Evolutionary conservation across 2,329 filamentous ascomycete genomes (phyloP).

Genomic region (Exophiala mesophila): DNA sequence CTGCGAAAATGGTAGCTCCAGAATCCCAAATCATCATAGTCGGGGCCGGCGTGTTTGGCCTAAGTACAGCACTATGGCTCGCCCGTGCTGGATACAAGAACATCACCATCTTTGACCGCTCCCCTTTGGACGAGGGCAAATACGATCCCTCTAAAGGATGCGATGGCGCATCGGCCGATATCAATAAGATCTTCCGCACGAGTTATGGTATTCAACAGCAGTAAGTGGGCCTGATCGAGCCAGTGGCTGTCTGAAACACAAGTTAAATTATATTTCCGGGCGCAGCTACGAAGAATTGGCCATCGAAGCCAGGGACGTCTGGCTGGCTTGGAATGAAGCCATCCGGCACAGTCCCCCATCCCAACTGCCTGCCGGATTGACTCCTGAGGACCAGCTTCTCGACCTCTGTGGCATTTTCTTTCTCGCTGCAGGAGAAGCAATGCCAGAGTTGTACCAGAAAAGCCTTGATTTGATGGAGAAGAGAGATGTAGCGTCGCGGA

Average conservation of each 20-base stretch:
- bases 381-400: slow-evolving; percentile 36
- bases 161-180: slow-evolving; percentile 63
- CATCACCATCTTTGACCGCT: slow-evolving; percentile 56
- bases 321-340: slow-evolving; percentile 27
- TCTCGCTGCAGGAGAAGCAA: slow-evolving; percentile 40
- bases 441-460: slow-evolving; percentile 44
- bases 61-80: slow-evolving; percentile 51
- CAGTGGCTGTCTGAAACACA: too few relatives aligned
- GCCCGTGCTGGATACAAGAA: slow-evolving; percentile 32
- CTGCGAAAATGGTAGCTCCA: background rate
- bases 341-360: slow-evolving; percentile 17
- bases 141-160: slow-evolving; percentile 23
- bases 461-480: slow-evolving; percentile 47
- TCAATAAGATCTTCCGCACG: slow-evolving; percentile 67
- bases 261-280: background rate
- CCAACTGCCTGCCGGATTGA: slow-evolving; percentile 25
- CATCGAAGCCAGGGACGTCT: slow-evolving; percentile 28
- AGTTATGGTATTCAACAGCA: slow-evolving; percentile 55
- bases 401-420: slow-evolving; percentile 49
- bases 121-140: slow-evolving; percentile 33
- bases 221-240: too few relatives aligned
- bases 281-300: slow-evolving; percentile 29
- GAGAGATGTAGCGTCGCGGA: slow-evolving; percentile 19
- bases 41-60: slow-evolving; percentile 62
- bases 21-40: slow-evolving; percentile 46